phyloP scores from a whole-genome alignment of 202 grass and related monocot species.

The Zoysia matrella region DNA sequence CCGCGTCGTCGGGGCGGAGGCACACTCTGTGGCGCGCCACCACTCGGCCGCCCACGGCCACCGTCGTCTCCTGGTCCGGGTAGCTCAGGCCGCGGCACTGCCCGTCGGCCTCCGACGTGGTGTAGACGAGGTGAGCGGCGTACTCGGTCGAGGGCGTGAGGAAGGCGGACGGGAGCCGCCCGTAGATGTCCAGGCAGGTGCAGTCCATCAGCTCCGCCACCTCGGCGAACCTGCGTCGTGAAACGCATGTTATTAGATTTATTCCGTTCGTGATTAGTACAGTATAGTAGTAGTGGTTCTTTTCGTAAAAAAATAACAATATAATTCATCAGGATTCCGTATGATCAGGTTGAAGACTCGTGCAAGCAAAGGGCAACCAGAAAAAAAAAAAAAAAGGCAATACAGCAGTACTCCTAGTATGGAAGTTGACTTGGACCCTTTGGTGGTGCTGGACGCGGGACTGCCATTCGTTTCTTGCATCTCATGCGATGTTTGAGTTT shows the following conservation, averaged over 20 bases:
- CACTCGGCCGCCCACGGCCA: constrained; percentile 2
- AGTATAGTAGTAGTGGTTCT: too few species aligned
- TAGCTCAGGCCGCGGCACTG: constrained; percentile 44
- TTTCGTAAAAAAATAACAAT: too few species aligned
- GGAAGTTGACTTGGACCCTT: too few species aligned
- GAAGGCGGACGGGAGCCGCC: constrained; percentile 6
- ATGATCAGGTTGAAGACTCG: too few species aligned
- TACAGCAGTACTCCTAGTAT: too few species aligned
- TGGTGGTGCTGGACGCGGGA: too few species aligned
- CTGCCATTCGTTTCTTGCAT: too few species aligned
- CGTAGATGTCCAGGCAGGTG: constrained; percentile 52
- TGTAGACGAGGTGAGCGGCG: constrained; percentile 40
- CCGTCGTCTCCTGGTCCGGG: constrained; percentile 53
- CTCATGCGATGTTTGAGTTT: too few species aligned
- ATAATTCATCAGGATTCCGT: too few species aligned
- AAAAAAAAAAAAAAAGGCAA: too few species aligned
- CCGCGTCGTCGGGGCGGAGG: constrained; percentile 22
- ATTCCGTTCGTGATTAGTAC: too few species aligned
- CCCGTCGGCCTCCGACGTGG: background rate
- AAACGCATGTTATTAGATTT: background rate
- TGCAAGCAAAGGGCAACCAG: too few species aligned
- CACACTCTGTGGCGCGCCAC: constrained; percentile 37
- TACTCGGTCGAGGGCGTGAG: constrained; percentile 29
- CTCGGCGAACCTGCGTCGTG: constrained; percentile 35
- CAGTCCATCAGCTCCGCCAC: constrained; percentile 46